Percentiles rank a stretch among this genome's conserved stretches.
phyloP scores from a whole-genome alignment of 1,284 basidiomycete genomes.

The Pyrrhoderma lamaoense region DNA sequence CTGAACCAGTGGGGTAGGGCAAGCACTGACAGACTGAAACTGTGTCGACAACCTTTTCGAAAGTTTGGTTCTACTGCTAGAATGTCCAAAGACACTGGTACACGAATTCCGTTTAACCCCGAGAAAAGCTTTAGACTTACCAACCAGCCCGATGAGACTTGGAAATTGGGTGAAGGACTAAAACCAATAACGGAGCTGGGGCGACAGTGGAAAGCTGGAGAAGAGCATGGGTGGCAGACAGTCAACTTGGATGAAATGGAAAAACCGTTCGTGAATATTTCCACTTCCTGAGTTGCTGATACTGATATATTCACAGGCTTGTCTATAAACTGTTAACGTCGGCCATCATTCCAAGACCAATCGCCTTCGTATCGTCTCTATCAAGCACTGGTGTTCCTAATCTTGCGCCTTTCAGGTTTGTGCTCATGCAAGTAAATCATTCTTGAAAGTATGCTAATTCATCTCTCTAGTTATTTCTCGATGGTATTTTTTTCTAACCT shows the following conservation, averaged over 20 bases:
- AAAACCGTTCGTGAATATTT: conserved; percentile 24
- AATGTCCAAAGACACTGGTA: too few relatives aligned
- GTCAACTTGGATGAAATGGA: conserved; percentile 36
- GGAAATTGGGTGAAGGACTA: conserved; percentile 47
- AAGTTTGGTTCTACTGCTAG: too few relatives aligned
- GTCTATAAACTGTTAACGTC: conserved; percentile 57
- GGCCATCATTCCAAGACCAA: conserved; percentile 63
- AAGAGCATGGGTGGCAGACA: conserved; percentile 34
- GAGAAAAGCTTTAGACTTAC: conserved; percentile 22
- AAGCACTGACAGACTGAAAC: too few relatives aligned
- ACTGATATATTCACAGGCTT: conserved; percentile 31
- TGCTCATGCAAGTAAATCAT: conserved; percentile 8
- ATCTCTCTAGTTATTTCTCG: conserved; percentile 46
- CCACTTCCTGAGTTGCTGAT: conserved; percentile 10
- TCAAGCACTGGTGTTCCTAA: conserved; percentile 51
- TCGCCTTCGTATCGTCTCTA: conserved; percentile 66
- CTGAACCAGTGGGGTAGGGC: too few relatives aligned
- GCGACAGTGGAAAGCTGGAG: conserved; percentile 29
- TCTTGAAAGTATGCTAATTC: conserved; percentile 6
- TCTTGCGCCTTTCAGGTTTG: conserved; percentile 57
- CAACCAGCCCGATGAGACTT: conserved; percentile 42
- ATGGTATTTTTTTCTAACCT: conserved; percentile 33
- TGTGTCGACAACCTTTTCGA: too few relatives aligned
- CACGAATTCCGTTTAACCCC: too few relatives aligned
- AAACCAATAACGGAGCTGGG: conserved; percentile 26